phyloP scores from a whole-genome alignment of 352 stramenopile genomes.

The Phytopythium cucurbitacearum region DNA sequence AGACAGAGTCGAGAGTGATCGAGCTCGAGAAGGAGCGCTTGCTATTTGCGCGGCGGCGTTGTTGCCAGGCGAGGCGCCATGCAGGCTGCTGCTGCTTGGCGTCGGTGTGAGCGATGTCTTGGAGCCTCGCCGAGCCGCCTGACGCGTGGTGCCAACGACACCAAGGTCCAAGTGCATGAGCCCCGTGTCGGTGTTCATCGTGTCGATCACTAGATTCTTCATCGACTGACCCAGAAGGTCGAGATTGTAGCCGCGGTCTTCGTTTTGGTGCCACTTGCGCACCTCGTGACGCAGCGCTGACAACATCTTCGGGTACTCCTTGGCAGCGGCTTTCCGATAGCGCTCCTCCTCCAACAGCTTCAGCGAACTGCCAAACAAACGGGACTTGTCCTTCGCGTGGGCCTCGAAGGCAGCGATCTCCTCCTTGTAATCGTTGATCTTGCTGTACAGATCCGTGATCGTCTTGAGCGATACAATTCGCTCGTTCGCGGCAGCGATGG shows the following conservation, averaged over 20 bases:
- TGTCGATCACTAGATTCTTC: slow-evolving; percentile 67
- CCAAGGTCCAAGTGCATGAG: slow-evolving; percentile 83
- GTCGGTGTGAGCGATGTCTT: slow-evolving; percentile 24
- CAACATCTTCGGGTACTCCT: slow-evolving; percentile 57
- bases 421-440: slow-evolving; percentile 66
- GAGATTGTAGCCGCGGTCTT: slow-evolving; percentile 68
- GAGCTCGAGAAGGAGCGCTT: slow-evolving; percentile 19
- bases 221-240: slow-evolving; percentile 67
- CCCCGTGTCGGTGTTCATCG: slow-evolving; percentile 79
- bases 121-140: slow-evolving; percentile 25
- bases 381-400: slow-evolving; percentile 65
- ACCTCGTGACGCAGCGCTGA: slow-evolving; percentile 57
- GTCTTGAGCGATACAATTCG: slow-evolving; percentile 68
- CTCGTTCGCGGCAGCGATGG: slow-evolving; percentile 45
- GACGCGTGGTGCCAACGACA: slow-evolving; percentile 26
- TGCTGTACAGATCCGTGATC: slow-evolving; percentile 73
- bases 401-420: slow-evolving; percentile 75
- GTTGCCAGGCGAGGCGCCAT: slow-evolving; percentile 4
- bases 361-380: slow-evolving; percentile 73
- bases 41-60: slow-evolving; percentile 4
- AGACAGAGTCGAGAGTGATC: slow-evolving; percentile 24
- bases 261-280: slow-evolving; percentile 67
- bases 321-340: slow-evolving; percentile 68
- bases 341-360: slow-evolving; percentile 72
- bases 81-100: slow-evolving; percentile 14